Evolutionary conservation across 1,284 basidiomycete genomes (phyloP).

Genomic region (Pulveroboletus sp.): DNA sequence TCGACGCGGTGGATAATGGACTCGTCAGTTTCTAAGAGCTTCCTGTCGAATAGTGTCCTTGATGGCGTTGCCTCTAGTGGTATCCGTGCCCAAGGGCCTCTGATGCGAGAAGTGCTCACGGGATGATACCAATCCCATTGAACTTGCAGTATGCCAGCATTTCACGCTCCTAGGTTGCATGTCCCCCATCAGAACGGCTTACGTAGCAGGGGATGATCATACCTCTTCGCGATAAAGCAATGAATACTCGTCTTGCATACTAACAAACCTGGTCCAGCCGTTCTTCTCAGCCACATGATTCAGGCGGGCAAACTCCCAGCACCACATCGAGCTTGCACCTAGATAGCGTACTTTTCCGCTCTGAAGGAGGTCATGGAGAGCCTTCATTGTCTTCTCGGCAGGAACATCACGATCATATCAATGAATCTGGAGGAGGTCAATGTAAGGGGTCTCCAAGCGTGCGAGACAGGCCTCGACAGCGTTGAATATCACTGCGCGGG

Average conservation of each 20-base stretch:
- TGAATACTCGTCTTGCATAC: conserved; percentile 42
- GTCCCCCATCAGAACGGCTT: neutral
- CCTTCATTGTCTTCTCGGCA: conserved; percentile 44
- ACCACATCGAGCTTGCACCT: conserved; percentile 42
- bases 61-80: no score
- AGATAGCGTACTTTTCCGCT: conserved; percentile 44
- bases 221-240: conserved; percentile 41
- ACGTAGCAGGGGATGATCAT: no score
- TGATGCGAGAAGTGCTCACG: no score
- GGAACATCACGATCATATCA: conserved; percentile 36
- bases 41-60: no score
- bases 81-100: no score
- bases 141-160: no score
- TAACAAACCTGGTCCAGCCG: conserved; percentile 38
- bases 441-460: conserved; percentile 41
- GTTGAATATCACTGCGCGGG: conserved; percentile 43
- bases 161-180: conserved; percentile 38
- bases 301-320: conserved; percentile 42
- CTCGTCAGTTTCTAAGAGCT: no score
- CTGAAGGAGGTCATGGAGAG: conserved; percentile 42
- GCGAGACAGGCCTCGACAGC: conserved; percentile 41
- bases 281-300: conserved; percentile 37
- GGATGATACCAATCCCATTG: no score
- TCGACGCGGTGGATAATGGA: no score
- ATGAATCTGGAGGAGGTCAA: conserved; percentile 48